phyloP scores from a whole-genome alignment of 768 basidiomycete genomes.

The Lactifluus piperatus region DNA sequence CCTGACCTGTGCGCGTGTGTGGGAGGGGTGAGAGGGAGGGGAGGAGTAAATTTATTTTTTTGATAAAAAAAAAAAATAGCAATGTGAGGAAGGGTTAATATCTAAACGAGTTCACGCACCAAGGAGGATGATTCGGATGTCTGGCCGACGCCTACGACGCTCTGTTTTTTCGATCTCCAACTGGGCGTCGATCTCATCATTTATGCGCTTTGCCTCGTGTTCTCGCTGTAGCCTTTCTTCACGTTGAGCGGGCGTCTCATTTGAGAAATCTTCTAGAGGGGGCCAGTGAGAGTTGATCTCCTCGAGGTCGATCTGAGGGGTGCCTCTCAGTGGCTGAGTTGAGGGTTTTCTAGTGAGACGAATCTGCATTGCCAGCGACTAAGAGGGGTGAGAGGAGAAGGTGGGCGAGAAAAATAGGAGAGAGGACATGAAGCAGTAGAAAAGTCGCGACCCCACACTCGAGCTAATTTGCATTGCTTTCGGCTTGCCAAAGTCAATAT shows the following conservation, averaged over 20 bases:
- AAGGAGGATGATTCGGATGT: conserved; percentile 46
- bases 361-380: neutral
- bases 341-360: neutral
- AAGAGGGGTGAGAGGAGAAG: neutral
- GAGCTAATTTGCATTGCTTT: neutral
- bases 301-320: conserved; percentile 13
- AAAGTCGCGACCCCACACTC: neutral
- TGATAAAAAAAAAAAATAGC: neutral
- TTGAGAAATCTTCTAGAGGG: conserved; percentile 24
- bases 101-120: conserved; percentile 31
- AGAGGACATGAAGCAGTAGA: neutral
- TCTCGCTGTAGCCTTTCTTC: conserved; percentile 35
- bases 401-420: neutral
- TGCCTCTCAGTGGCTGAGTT: neutral
- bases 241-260: conserved; percentile 37
- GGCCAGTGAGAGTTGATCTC: conserved; percentile 24
- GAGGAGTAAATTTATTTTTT: neutral
- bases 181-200: conserved; percentile 47
- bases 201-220: conserved; percentile 41
- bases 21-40: neutral
- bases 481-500: neutral
- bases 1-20: conserved; percentile 41
- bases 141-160: conserved; percentile 30
- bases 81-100: too few relatives aligned
- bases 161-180: conserved; percentile 40